phyloP scores from a whole-genome alignment of 2,329 filamentous ascomycete genomes.

The Alternaria ethzedia region DNA sequence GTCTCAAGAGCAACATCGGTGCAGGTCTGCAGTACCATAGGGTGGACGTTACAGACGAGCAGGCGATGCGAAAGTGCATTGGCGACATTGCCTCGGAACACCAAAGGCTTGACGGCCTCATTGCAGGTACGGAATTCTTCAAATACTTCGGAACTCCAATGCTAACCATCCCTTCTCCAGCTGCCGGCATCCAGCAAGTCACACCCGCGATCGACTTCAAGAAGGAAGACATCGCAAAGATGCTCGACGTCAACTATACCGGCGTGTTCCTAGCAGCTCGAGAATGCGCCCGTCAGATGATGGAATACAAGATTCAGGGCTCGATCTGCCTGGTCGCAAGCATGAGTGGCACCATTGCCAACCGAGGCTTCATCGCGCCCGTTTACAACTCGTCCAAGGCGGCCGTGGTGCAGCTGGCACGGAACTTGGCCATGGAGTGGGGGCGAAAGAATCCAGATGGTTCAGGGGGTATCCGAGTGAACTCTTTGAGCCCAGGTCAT shows the following conservation, averaged over 20 bases:
- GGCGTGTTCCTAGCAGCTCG: constrained; percentile 67
- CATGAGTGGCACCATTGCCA: constrained; percentile 67
- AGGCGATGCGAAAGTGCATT: constrained; percentile 69
- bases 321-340: constrained; percentile 67
- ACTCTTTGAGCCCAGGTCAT: constrained; percentile 79
- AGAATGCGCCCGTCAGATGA: constrained; percentile 66
- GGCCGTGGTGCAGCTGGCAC: constrained; percentile 71
- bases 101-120: constrained; percentile 76
- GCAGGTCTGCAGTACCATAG: constrained; percentile 74
- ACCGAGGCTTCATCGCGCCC: constrained; percentile 66
- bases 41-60: constrained; percentile 77
- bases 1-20: constrained; percentile 65
- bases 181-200: constrained; percentile 79
- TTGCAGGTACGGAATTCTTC: constrained; percentile 55
- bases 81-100: constrained; percentile 70
- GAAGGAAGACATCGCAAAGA: constrained; percentile 62
- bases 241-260: constrained; percentile 66
- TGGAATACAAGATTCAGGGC: constrained; percentile 61
- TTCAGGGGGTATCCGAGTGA: constrained; percentile 73
- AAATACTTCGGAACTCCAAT: not conserved
- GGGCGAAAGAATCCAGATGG: constrained; percentile 51
- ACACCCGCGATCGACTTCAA: constrained; percentile 78
- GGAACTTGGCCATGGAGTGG: constrained; percentile 76
- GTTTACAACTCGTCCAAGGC: constrained; percentile 80
- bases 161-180: constrained; percentile 35